Base-by-base conservation (phyloP, 2,329 filamentous ascomycete species). In the Eurotiales sp. region DNA sequence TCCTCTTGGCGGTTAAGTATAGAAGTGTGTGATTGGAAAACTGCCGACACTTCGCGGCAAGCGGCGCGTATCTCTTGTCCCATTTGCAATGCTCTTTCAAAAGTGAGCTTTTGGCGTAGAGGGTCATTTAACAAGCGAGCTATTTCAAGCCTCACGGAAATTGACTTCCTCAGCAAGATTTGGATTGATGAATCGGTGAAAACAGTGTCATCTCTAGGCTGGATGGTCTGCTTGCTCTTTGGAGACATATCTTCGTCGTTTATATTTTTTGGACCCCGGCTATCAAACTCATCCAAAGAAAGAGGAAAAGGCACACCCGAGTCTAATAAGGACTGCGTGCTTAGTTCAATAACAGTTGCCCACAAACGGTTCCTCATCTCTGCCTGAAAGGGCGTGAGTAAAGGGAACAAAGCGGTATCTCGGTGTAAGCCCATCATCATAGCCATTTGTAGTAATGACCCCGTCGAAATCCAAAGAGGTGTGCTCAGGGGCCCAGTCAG, bases 301-400 rank as follows among this genome's bases (percentile, higher is more conserved):
- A 74, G 51, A 2, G 67, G 68, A 34, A 78, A 75, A 2, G 77
- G 73, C 66, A 83, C 76, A 0, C 80, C 81, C 10, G 72, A 70
- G 54, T 83, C 80, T 11, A 82, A 64, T 1, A 78, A 77, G 0
- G 77, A 72, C 56, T 83, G 79, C 2, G 82, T 61, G 47, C 83
- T 79, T n/a, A 83, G 61, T 58, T 83, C 81, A 8, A 79, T 63
- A 10, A 82, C 77, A 2, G 80, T 81, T 1, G 70, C 71, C 81
- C 81, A 84, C 2, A 84, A 65, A 34, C 81, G 71, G 48, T 77
- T 71, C 49, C 80, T 73, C 74, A 73, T 72, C 55, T 74, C 72
- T 49, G 66, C 66, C 30, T 72, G 69, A 51, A 73, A 73, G 0
- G 61, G 52, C 0, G 70, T 71, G 8, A 73, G 65, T 8, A 57